Evolutionary conservation across 495 filamentous ascomycete species (phyloP).

Genomic region (Melanomma pulvis-pyrius): DNA sequence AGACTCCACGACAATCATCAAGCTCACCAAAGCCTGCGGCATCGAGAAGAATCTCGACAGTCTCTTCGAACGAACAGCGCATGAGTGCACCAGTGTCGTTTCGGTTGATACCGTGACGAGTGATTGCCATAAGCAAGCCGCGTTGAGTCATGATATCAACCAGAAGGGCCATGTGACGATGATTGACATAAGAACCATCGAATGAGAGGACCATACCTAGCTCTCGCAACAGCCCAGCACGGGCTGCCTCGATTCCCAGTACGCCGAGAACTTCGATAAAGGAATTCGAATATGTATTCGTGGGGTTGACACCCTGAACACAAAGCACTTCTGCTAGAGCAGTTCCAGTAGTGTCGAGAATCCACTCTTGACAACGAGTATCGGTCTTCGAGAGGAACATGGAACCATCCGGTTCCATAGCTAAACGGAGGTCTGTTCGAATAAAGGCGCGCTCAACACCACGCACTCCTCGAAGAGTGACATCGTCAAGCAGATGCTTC

Average conservation of each 20-base stretch:
- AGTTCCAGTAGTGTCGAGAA: conserved; percentile 89
- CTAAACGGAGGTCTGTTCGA: conserved; percentile 72
- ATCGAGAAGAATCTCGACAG: conserved; percentile 95
- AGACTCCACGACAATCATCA: conserved; percentile 96
- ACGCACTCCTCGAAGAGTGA: conserved; percentile 85
- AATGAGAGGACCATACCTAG: conserved; percentile 90
- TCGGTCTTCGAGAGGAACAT: conserved; percentile 70
- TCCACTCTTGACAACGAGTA: conserved; percentile 82
- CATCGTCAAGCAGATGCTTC: conserved; percentile 83
- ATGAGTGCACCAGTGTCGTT: conserved; percentile 97
- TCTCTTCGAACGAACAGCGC: conserved; percentile 99
- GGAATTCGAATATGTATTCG: conserved; percentile 90
- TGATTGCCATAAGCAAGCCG: conserved; percentile 90
- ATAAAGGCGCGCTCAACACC: conserved; percentile 92
- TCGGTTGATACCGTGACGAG: conserved; percentile 97
- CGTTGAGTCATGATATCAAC: conserved; percentile 98
- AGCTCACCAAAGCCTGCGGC: conserved; percentile 92
- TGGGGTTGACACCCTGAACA: conserved; percentile 85
- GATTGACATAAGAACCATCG: conserved; percentile 98
- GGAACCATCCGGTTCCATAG: conserved; percentile 64
- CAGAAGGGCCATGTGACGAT: conserved; percentile 93
- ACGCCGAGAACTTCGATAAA: conserved; percentile 91
- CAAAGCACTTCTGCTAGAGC: conserved; percentile 78
- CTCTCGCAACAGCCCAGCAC: conserved; percentile 81
- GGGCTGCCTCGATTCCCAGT: conserved; percentile 94